Base-by-base conservation (phyloP, 257 asterid genomes). In the Nicotiana attenuata region DNA sequence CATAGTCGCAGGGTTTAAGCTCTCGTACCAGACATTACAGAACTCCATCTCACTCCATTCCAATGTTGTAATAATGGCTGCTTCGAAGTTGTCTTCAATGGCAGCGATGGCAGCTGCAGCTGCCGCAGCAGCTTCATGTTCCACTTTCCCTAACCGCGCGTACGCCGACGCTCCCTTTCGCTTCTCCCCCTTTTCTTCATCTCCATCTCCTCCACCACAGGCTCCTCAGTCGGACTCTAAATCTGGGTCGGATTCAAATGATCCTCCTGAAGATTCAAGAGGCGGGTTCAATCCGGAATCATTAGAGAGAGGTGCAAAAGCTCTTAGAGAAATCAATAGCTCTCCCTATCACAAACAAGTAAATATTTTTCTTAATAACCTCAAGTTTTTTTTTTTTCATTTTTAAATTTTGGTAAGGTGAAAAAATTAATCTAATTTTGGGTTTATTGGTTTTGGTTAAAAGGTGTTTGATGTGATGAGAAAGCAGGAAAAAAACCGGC, bases 391-490 rank as follows among this genome's bases (percentile, higher is more conserved):
- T 20, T 2, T 2, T 41, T 41, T 41, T 2, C 50, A 41, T 9
- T 9, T 41, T 41, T 8, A 2, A 41, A 9, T 8, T 41, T 41
- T 41, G 3, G 50, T 41, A 41, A 45, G 38, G 45, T 69, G 79
- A 26, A 4, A 5, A 16, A 24, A 20, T 24, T 83, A 35, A 19
- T 65, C 45, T 65, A 10, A 19, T 22, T 64, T 59, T 61, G 13
- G 55, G 38, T 77, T 41, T 56, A 20, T 81, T 59, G 28, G 38
- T 80, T 33, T 73, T 52, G 31, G 78, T 31, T 82, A 77, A 83
- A 41, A 95, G 99, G 95, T 91, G 63, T 96, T 92, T 67, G 96
- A 92, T 33, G 83, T 96, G 59, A 96, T 94, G 99, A 91, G 98
- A 82, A 88, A 90, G 91, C 99, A 96, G 90, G 99, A 96, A 66